Evolutionary conservation across 371 early-diverging fungal genomes (phyloP).

Genomic region (Haplosporangium sp.): DNA sequence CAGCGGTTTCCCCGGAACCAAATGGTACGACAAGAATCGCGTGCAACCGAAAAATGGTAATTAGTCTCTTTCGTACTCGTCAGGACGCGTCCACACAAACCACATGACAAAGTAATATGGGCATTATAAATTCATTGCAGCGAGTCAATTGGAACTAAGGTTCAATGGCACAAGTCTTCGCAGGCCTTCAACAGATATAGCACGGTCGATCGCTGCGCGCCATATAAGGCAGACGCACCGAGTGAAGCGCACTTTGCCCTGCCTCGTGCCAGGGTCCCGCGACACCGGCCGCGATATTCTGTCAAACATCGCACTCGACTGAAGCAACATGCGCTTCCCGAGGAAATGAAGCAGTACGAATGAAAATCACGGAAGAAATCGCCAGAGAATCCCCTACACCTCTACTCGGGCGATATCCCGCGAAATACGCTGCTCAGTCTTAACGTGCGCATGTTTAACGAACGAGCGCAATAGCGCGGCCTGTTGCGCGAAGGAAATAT

Average conservation of each 20-base stretch:
- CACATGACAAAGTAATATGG: too few relatives aligned
- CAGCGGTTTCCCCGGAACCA: too few relatives aligned
- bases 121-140: too few relatives aligned
- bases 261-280: not conserved
- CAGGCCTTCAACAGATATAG: slow-evolving; percentile 1
- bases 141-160: not conserved
- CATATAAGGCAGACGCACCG: not conserved
- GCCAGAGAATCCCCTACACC: slow-evolving; percentile 1
- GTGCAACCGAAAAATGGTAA: too few relatives aligned
- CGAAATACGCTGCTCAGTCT: too few relatives aligned
- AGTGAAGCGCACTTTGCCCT: not conserved
- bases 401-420: too few relatives aligned
- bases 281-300: slow-evolving; percentile 2
- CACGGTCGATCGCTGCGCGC: not conserved
- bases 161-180: not conserved
- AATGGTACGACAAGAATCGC: too few relatives aligned
- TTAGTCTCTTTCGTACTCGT: too few relatives aligned
- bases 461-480: too few relatives aligned
- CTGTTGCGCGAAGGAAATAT: too few relatives aligned
- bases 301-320: slow-evolving; percentile 1
- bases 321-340: not conserved
- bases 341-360: slow-evolving; percentile 3
- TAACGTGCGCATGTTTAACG: too few relatives aligned
- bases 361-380: slow-evolving; percentile 3
- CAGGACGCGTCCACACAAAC: too few relatives aligned